A percentile compares a stretch with the other conserved stretches of the same genome.
Evolutionary conservation across 1,284 basidiomycete genomes (phyloP).

Genomic region (Inonotus obliquus): DNA sequence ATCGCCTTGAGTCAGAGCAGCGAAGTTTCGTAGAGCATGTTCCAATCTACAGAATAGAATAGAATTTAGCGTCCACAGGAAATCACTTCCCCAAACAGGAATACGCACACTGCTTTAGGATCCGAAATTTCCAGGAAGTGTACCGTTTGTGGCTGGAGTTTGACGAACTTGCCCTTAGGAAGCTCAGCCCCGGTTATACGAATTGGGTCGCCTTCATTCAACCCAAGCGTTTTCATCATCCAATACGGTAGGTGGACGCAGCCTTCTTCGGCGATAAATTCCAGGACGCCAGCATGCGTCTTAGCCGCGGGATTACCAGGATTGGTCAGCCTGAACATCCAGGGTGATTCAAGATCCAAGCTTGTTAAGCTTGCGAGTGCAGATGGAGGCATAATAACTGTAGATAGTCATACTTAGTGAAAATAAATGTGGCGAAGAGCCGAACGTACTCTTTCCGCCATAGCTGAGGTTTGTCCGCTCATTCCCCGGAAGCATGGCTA

Average conservation of each 20-base stretch:
- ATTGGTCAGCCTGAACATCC: slow-evolving; percentile 95
- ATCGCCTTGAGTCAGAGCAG: slow-evolving; percentile 85
- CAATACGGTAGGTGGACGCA: slow-evolving; percentile 94
- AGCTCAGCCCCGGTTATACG: slow-evolving; percentile 86
- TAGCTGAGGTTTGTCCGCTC: slow-evolving; percentile 87
- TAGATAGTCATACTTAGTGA: neutral
- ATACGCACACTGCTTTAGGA: slow-evolving; percentile 89
- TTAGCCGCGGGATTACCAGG: slow-evolving; percentile 81
- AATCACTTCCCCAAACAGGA: slow-evolving; percentile 5
- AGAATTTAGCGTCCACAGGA: neutral
- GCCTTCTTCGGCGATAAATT: slow-evolving; percentile 98
- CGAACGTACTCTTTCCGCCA: slow-evolving; percentile 91
- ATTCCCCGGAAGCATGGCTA: slow-evolving; percentile 79
- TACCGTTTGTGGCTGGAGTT: slow-evolving; percentile 93
- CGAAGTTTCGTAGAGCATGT: slow-evolving; percentile 91
- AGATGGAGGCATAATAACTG: slow-evolving; percentile 97
- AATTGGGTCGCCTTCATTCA: slow-evolving; percentile 94
- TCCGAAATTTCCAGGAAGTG: slow-evolving; percentile 95
- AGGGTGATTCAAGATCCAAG: slow-evolving; percentile 89
- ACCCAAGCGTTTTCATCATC: slow-evolving; percentile 97
- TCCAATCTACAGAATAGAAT: slow-evolving; percentile 65
- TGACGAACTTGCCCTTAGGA: slow-evolving; percentile 93
- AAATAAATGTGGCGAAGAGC: slow-evolving; percentile 18
- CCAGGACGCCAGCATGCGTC: slow-evolving; percentile 96
- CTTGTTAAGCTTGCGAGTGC: slow-evolving; percentile 85